Percentiles rank a stretch among this genome's conserved stretches.
These are phyloP conservation scores for Elsinoe arachidis DNA, from an alignment of 2,329 filamentous ascomycete species.

Conservation along the genomic window DNA sequence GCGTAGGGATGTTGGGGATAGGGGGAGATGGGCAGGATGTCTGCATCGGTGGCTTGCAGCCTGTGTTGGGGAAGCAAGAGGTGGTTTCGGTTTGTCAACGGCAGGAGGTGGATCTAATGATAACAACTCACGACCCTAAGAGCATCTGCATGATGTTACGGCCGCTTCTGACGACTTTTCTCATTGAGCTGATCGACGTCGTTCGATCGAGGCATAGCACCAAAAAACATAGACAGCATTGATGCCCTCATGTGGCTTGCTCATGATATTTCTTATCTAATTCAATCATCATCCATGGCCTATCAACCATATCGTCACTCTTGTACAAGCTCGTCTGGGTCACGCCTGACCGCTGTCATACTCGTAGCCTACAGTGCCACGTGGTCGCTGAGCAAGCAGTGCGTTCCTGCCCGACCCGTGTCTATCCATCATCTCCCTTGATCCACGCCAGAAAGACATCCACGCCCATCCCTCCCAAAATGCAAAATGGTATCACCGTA, in stretches of 20 bases:
- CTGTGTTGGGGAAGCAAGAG: not conserved
- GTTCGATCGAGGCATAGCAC: not conserved
- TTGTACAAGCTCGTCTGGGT: not conserved
- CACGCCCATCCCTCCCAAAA: not conserved
- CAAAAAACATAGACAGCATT: conserved; percentile 10
- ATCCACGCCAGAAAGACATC: not conserved
- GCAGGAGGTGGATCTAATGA: not conserved
- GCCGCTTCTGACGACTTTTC: not conserved
- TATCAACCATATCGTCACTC: not conserved
- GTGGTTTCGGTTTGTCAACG: not conserved
- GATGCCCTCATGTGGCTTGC: conserved; percentile 6
- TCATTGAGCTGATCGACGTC: not conserved
- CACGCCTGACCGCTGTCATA: not conserved
- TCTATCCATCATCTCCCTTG: not conserved
- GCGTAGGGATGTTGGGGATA: not conserved
- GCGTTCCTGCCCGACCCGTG: not conserved
- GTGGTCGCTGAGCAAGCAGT: not conserved
- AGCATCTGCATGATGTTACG: conserved; percentile 10
- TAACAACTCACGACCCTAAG: not conserved
- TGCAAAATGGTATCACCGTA: conserved; percentile 1
- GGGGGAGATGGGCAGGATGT: not conserved
- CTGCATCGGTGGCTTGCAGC: not conserved
- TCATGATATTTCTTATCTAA: not conserved
- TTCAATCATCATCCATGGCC: not conserved
- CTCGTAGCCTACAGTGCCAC: not conserved